These are phyloP conservation scores for Hanseniaspora pseudoguilliermondii DNA, from an alignment of 805 yeast species.

Conservation along the genomic window DNA sequence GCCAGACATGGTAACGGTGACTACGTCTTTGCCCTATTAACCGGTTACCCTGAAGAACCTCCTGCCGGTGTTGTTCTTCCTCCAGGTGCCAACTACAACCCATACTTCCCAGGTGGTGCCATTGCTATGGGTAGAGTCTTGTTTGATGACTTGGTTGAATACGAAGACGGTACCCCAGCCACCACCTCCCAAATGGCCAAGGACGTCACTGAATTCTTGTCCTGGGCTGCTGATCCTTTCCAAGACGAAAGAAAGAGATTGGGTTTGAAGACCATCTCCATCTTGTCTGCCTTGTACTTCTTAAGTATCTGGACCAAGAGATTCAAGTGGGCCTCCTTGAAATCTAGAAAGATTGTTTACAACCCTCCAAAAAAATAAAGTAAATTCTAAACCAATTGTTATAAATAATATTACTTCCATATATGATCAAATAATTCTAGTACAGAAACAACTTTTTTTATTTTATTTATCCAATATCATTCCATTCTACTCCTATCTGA, in stretches of 20 bases:
- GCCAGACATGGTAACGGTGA: conserved; percentile 98
- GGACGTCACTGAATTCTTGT: conserved; percentile 88
- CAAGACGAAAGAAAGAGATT: conserved; percentile 94
- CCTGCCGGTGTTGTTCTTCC: conserved; percentile 95
- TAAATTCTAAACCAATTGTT: background rate
- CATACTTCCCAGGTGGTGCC: conserved; percentile 99
- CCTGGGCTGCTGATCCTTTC: conserved; percentile 98
- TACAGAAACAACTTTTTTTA: background rate
- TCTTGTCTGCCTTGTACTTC: conserved; percentile 66
- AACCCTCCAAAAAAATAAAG: conserved; percentile 74
- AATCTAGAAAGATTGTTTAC: conserved; percentile 86
- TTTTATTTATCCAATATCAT: background rate
- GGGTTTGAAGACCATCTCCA: conserved; percentile 84
- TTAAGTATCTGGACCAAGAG: conserved; percentile 84
- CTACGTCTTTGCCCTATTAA: conserved; percentile 84
- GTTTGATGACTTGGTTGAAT: conserved; percentile 94
- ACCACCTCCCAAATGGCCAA: conserved; percentile 98
- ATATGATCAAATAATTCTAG: background rate
- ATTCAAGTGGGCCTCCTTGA: conserved; percentile 95
- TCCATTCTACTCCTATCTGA: too few species aligned
- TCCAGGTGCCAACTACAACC: conserved; percentile 93
- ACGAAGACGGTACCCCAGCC: conserved; percentile 98
- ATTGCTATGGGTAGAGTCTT: conserved; percentile 98
- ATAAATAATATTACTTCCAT: background rate
- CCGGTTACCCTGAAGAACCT: conserved; percentile 97